Conservation (phyloP, 2,329 filamentous ascomycete species). For the Xylaria sp. region DNA sequence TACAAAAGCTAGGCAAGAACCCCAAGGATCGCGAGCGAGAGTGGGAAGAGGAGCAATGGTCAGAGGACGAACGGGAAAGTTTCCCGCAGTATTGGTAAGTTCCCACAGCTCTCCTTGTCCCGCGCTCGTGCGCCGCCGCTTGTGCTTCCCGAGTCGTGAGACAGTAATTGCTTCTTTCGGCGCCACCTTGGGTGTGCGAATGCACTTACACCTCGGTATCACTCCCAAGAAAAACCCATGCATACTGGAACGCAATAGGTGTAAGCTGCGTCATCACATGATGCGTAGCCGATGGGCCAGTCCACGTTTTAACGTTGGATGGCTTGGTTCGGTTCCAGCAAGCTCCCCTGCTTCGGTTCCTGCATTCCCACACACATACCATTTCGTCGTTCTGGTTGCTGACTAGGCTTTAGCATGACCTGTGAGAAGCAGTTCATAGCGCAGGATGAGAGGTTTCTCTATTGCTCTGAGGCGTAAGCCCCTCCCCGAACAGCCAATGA, state of each 20-base stretch:
- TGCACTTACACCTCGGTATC: slow-evolving; percentile 33
- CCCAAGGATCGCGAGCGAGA: slow-evolving; percentile 64
- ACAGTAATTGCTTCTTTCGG: slow-evolving; percentile 27
- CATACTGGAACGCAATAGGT: slow-evolving; percentile 35
- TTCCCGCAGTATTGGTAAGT: slow-evolving; percentile 75
- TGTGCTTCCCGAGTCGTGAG: slow-evolving; percentile 26
- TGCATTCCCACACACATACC: slow-evolving; percentile 45
- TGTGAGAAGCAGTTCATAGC: slow-evolving; percentile 75
- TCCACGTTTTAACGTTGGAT: slow-evolving; percentile 33
- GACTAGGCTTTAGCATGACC: slow-evolving; percentile 63
- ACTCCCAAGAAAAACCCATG: slow-evolving; percentile 34
- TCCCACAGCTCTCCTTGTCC: slow-evolving; percentile 29
- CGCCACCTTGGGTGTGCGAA: slow-evolving; percentile 43
- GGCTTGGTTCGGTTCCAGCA: slow-evolving; percentile 33
- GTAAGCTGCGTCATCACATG: slow-evolving; percentile 46
- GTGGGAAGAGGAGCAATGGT: slow-evolving; percentile 60
- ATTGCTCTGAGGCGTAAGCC: slow-evolving; percentile 72
- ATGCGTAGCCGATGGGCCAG: slow-evolving; percentile 41
- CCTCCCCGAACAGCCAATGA: slow-evolving; percentile 36
- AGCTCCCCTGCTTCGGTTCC: slow-evolving; percentile 45
- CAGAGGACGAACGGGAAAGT: slow-evolving; percentile 69
- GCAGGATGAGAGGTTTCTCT: slow-evolving; percentile 66
- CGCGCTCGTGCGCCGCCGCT: slow-evolving; percentile 25
- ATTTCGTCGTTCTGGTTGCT: slow-evolving; percentile 45
- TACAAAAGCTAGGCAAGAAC: slow-evolving; percentile 63